Base-by-base conservation (phyloP, 345 rosid species). In the Xanthoceras sorbifolium region DNA sequence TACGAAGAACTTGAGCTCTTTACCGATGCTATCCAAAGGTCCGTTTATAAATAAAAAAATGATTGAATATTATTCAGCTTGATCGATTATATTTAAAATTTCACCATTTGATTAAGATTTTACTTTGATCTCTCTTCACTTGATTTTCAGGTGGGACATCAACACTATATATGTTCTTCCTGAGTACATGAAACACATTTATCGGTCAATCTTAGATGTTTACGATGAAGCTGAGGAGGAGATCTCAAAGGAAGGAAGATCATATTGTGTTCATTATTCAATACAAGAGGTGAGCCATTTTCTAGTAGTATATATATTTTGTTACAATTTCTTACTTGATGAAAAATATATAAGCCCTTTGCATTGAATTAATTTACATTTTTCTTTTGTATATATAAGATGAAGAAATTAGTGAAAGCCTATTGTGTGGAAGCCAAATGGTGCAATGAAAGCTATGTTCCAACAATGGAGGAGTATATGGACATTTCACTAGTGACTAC, bases 341-440 rank as follows among this genome's bases (percentile, higher is more conserved):
- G n/a, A n/a, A n/a, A n/a, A n/a, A n/a, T n/a, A n/a, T n/a, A n/a
- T n/a, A n/a, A n/a, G n/a, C n/a, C n/a, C n/a, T n/a, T n/a, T n/a
- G n/a, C n/a, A n/a, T n/a, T n/a, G n/a, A n/a, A n/a, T n/a, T n/a
- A n/a, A n/a, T n/a, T n/a, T n/a, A n/a, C n/a, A n/a, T n/a, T n/a
- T n/a, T n/a, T n/a, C n/a, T n/a, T n/a, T n/a, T n/a, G n/a, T n/a
- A n/a, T n/a, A n/a, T 31, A 6, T 38, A 6, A 66, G 31, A 5
- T 22, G 50, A 66, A 66, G 70, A 36, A 14, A 38, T 15, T 22
- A 40, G 50, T 66, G 5, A 4, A 9, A 23, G 50, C 69, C 11
- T 86, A 80, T 59, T 61, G 70, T 9, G 29, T 52, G 44, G 85
- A 86, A 80, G 79, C 78, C 18, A 80, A 71, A 69, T 82, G 89